These are phyloP conservation scores for Verticillium dahliae DNA, from an alignment of 2,329 filamentous ascomycete genomes.

Conservation along the genomic window DNA sequence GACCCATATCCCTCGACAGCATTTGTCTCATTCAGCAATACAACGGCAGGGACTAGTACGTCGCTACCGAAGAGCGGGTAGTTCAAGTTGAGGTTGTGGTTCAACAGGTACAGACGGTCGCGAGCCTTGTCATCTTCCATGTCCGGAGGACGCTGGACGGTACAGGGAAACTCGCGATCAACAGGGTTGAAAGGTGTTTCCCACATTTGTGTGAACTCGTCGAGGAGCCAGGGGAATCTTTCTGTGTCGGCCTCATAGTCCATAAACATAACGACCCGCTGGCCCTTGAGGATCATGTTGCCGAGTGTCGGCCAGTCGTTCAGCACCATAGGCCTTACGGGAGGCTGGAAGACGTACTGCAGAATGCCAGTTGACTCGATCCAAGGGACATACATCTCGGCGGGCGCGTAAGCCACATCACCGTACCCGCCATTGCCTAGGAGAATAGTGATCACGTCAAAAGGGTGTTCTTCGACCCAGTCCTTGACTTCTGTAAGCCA, in stretches of 20 bases:
- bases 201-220: slow-evolving; percentile 85
- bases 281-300: slow-evolving; percentile 63
- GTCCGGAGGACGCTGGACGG: slow-evolving; percentile 66
- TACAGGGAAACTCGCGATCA: slow-evolving; percentile 66
- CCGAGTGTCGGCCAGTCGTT: slow-evolving; percentile 79
- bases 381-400: slow-evolving; percentile 57
- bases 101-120: slow-evolving; percentile 70
- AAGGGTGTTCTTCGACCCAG: slow-evolving; percentile 74
- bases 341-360: slow-evolving; percentile 67
- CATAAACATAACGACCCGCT: slow-evolving; percentile 74
- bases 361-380: slow-evolving; percentile 67
- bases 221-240: slow-evolving; percentile 74
- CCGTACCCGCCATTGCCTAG: slow-evolving; percentile 79
- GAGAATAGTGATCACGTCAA: slow-evolving; percentile 81
- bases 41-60: slow-evolving; percentile 66
- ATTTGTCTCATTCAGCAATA: slow-evolving; percentile 67
- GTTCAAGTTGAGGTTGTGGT: slow-evolving; percentile 85
- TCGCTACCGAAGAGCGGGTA: slow-evolving; percentile 58
- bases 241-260: slow-evolving; percentile 80
- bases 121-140: slow-evolving; percentile 46
- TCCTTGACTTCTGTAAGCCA: slow-evolving; percentile 63
- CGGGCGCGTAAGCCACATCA: slow-evolving; percentile 16
- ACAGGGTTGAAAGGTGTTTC: slow-evolving; percentile 79
- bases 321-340: slow-evolving; percentile 62
- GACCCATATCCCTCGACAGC: slow-evolving; percentile 57